These are phyloP conservation scores for Gracilaria caudata DNA, from an alignment of 23 red algal genomes.

Conservation along the genomic window DNA sequence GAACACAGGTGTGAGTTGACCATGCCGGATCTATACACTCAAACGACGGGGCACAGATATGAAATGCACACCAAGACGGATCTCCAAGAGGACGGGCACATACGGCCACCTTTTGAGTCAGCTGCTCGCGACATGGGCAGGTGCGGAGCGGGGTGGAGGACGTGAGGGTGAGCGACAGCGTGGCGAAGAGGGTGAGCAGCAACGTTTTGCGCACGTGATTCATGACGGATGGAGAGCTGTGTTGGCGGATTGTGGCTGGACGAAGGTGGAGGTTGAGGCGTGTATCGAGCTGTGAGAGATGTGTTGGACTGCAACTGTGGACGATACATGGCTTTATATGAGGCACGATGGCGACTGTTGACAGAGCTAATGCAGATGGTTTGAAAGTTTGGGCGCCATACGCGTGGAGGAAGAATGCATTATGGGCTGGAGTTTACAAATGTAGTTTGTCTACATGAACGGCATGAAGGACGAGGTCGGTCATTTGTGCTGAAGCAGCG, in stretches of 20 bases:
- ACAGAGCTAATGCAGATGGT: not conserved
- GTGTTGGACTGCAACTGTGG: not conserved
- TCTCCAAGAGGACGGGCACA: slow-evolving; percentile 50
- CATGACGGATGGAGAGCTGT: not conserved
- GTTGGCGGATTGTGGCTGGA: not conserved
- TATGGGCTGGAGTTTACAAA: not conserved
- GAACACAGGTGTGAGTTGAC: slow-evolving; percentile 58
- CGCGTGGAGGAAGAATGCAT: not conserved
- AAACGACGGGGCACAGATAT: slow-evolving; percentile 51
- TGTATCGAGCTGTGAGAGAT: not conserved
- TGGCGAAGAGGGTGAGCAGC: slow-evolving; percentile 8
- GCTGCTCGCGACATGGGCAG: slow-evolving; percentile 55
- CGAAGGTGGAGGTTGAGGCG: not conserved
- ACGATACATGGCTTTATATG: slow-evolving; percentile 4
- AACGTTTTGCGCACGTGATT: not conserved
- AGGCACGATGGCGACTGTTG: not conserved
- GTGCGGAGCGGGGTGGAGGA: not conserved
- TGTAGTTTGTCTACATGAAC: not conserved
- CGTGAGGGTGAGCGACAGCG: not conserved
- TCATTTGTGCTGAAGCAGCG: no score
- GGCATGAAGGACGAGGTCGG: no score
- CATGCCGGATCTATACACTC: slow-evolving; percentile 49
- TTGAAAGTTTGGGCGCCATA: not conserved
- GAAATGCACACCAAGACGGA: slow-evolving; percentile 57
- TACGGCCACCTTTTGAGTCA: slow-evolving; percentile 14